Conservation (phyloP, 306 rosid species). For the Parietaria judaica region DNA sequence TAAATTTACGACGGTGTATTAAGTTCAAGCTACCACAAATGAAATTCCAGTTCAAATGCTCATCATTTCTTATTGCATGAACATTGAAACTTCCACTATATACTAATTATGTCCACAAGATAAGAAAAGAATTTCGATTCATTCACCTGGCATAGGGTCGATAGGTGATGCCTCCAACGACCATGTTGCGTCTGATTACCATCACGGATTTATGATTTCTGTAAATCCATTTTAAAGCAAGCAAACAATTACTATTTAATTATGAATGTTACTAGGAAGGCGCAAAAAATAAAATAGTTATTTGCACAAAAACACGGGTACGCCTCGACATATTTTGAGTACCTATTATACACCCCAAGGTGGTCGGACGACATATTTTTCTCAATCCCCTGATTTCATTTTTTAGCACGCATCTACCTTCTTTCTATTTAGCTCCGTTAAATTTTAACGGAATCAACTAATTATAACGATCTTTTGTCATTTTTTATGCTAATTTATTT, state of each 20-base stretch:
- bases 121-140: conserved; percentile 8
- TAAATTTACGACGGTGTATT: not conserved
- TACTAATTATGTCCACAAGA: not conserved
- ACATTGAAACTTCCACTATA: not conserved
- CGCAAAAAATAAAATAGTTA: not conserved
- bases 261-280: not conserved
- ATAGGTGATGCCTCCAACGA: conserved; percentile 96
- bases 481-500: too few relatives aligned
- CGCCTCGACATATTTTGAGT: too few relatives aligned
- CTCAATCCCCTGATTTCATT: too few relatives aligned
- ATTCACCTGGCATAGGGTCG: conserved; percentile 81
- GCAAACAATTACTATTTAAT: not conserved
- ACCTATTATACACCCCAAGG: too few relatives aligned
- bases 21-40: not conserved
- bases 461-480: too few relatives aligned
- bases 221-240: conserved; percentile 18
- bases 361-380: too few relatives aligned
- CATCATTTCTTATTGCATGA: not conserved
- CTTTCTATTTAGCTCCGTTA: too few relatives aligned
- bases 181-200: conserved; percentile 77
- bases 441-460: too few relatives aligned
- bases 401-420: too few relatives aligned
- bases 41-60: not conserved
- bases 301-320: too few relatives aligned
- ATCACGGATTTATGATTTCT: conserved; percentile 95